Conservation (phyloP, 2,329 filamentous ascomycete species). For the Aureobasidium mangrovei region DNA sequence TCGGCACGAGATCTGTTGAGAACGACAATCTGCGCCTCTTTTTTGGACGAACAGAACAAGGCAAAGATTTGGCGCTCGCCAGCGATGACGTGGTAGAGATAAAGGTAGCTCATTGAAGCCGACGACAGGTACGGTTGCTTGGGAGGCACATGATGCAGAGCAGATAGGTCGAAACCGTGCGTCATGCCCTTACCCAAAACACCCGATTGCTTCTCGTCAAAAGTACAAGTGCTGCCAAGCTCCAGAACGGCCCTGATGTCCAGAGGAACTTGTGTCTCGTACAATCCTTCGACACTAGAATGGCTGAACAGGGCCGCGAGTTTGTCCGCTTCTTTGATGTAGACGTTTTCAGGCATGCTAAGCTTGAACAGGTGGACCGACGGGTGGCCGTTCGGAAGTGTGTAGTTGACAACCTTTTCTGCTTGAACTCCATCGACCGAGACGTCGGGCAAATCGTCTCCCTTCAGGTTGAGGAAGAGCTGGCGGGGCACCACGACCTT, state of each 20-base stretch:
- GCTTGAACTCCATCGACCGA: slow-evolving; percentile 78
- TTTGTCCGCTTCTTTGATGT: slow-evolving; percentile 75
- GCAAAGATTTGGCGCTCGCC: slow-evolving; percentile 91
- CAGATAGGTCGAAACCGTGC: slow-evolving; percentile 79
- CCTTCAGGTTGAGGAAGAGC: slow-evolving; percentile 85
- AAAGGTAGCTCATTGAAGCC: slow-evolving; percentile 71
- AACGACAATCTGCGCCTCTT: slow-evolving; percentile 80
- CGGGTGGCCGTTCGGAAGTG: slow-evolving; percentile 86
- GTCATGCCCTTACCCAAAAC: slow-evolving; percentile 89
- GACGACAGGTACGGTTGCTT: slow-evolving; percentile 70
- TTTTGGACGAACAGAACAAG: slow-evolving; percentile 73
- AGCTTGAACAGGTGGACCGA: slow-evolving; percentile 93
- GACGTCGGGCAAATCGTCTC: slow-evolving; percentile 77
- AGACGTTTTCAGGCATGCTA: slow-evolving; percentile 78
- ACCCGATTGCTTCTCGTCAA: slow-evolving; percentile 82
- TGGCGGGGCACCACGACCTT: slow-evolving; percentile 84
- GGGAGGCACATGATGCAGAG: slow-evolving; percentile 58
- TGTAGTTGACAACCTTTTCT: slow-evolving; percentile 88
- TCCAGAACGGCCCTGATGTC: slow-evolving; percentile 80
- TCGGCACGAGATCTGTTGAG: slow-evolving; percentile 72
- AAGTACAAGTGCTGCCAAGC: slow-evolving; percentile 83
- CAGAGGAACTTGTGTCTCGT: slow-evolving; percentile 85
- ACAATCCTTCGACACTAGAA: slow-evolving; percentile 90
- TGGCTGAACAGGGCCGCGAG: slow-evolving; percentile 81
- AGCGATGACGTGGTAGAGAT: slow-evolving; percentile 83